Base-by-base conservation (phyloP, 2,329 filamentous ascomycete species). In the Cryphonectria japonica region DNA sequence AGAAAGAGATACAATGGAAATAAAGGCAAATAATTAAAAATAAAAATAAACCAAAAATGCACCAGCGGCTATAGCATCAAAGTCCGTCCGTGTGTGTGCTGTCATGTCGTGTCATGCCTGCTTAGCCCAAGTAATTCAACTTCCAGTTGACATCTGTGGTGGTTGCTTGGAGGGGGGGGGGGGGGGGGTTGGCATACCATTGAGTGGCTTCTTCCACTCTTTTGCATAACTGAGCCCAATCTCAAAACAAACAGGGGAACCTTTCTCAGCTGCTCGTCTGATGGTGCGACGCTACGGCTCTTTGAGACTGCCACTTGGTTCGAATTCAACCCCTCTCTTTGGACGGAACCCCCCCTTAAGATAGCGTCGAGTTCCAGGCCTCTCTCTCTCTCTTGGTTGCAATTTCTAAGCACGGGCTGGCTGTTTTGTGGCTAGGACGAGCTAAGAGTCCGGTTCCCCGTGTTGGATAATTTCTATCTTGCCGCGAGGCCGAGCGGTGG, bases 221-320 rank as follows among this genome's bases (percentile, higher is more conserved):
- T 2, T 39, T 39, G 61, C 43, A 39, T 43, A 46, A 54, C n/a
- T 69, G 60, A 52, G 22, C 5, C 19, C 32, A 26, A 66, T 39
- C 66, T 71, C 69, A 71, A 71, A 71, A 71, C 69, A 39, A 39
- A 71, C 69, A 64, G 66, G 69, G 66, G 54, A 19, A 60, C 52
- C 2, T 39, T 37, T 39, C 37, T 39, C 37, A 46, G 69, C 69
- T 57, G 32, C 52, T 22, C 34, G 19, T 39, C 37, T 65, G n/a
- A 68, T 71, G 69, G 69, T 71, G 69, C 69, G 69, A 71, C 69
- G 69, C 69, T 71, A 66, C 59, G 29, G 34, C 34, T n/a, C 63
- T 64, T 46, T 52, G 63, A 50, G n/a, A 37, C 37, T 26, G 29
- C 32, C 29, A 26, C 52, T 32, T 57, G 14, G 46, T 52, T 52